A percentile compares a stretch with the other conserved stretches of the same genome.
Evolutionary conservation across 225 moss, liverwort and hornwort genomes (phyloP).

Genomic region (Takakia lepidozioides): DNA sequence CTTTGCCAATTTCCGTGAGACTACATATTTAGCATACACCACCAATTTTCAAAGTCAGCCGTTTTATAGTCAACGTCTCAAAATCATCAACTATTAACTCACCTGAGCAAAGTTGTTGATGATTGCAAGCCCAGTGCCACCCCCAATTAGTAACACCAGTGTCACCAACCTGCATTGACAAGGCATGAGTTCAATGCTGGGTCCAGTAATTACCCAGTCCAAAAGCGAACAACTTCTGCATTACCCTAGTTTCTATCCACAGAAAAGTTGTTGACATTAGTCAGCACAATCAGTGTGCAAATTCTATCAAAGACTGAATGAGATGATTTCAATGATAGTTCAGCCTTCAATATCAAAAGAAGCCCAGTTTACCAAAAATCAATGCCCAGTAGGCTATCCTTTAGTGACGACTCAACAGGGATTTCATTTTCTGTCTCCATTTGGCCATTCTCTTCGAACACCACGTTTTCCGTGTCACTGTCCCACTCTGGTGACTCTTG

Average conservation of each 20-base stretch:
- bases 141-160: conserved; percentile 35
- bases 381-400: conserved; percentile 21
- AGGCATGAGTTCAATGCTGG: neutral
- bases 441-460: conserved; percentile 11
- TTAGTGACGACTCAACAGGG: conserved; percentile 19
- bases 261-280: conserved; percentile 4
- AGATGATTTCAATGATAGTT: neutral
- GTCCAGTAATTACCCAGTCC: neutral
- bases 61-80: too few relatives aligned
- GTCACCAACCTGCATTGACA: conserved; percentile 37
- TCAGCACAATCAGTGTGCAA: neutral
- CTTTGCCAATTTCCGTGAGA: too few relatives aligned
- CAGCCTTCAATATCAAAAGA: too few relatives aligned
- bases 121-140: conserved; percentile 54
- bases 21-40: too few relatives aligned
- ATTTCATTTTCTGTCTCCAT: conserved; percentile 7
- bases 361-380: conserved; percentile 38
- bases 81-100: neutral
- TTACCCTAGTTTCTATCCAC: neutral
- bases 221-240: neutral
- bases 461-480: conserved; percentile 32
- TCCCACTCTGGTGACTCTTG: conserved; percentile 31
- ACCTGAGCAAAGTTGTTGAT: conserved; percentile 69
- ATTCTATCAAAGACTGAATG: neutral
- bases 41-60: too few relatives aligned